These are phyloP conservation scores for Cucumis sativus DNA, from an alignment of 306 rosid genomes.

Conservation along the genomic window Cucumber_9930_V3 NC_026661.2:1317001-1317500, in stretches of 20 bases:
- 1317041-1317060: slow-evolving; percentile 5
- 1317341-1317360: slow-evolving; percentile 53
- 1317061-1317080: slow-evolving; percentile 3
- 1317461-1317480: too few relatives aligned
- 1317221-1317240: too few relatives aligned
- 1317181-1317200: too few relatives aligned
- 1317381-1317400: slow-evolving; percentile 32
- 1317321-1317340: slow-evolving; percentile 53
- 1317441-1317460: too few relatives aligned
- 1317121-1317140: too few relatives aligned
- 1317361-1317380: slow-evolving; percentile 52
- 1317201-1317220: too few relatives aligned
- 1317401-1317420: slow-evolving; percentile 57
- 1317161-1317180: too few relatives aligned
- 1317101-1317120: not conserved
- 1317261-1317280: not conserved
- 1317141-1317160: too few relatives aligned
- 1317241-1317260: not conserved
- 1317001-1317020: not conserved
- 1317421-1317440: not conserved
- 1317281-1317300: not conserved
- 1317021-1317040: not conserved
- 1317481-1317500: not conserved
- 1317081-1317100: not conserved
- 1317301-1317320: not conserved